Percentiles rank a stretch among this genome's conserved stretches.
phyloP scores from a whole-genome alignment of 495 filamentous ascomycete genomes.

The Collariella sp. region DNA sequence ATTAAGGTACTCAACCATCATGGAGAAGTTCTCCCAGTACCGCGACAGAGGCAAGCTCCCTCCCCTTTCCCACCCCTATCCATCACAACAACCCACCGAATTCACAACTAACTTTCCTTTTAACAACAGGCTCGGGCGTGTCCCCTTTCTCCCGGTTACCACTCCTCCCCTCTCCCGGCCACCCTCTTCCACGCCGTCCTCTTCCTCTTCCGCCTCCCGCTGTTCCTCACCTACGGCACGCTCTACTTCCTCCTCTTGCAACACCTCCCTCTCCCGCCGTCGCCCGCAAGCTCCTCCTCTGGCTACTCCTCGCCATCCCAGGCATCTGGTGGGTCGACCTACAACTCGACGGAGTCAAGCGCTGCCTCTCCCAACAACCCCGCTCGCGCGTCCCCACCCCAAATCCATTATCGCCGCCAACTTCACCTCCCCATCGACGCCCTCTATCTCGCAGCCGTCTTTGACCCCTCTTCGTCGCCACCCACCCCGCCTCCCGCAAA shows the following conservation, averaged over 20 bases:
- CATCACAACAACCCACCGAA: slow-evolving; percentile 13
- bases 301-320: slow-evolving; percentile 75
- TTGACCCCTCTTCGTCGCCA: slow-evolving; percentile 90
- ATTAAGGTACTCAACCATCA: slow-evolving; percentile 26
- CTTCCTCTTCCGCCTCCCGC: slow-evolving; percentile 69
- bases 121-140: slow-evolving; percentile 73
- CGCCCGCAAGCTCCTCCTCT: slow-evolving; percentile 71
- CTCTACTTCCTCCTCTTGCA: slow-evolving; percentile 75
- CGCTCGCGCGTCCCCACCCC: slow-evolving; percentile 62
- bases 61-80: background rate
- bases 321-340: slow-evolving; percentile 98
- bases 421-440: slow-evolving; percentile 88
- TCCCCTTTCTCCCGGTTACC: slow-evolving; percentile 80
- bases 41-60: slow-evolving; percentile 72
- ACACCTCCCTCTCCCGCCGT: slow-evolving; percentile 74
- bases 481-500: slow-evolving; percentile 61
- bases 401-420: slow-evolving; percentile 78
- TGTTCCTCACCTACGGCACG: slow-evolving; percentile 59
- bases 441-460: slow-evolving; percentile 92
- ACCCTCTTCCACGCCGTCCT: slow-evolving; percentile 59
- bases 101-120: slow-evolving; percentile 1
- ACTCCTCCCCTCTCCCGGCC: slow-evolving; percentile 49
- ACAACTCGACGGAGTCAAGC: slow-evolving; percentile 89
- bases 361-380: slow-evolving; percentile 52
- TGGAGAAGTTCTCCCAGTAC: slow-evolving; percentile 98